phyloP scores from a whole-genome alignment of 2,329 filamentous ascomycete genomes.

The Alternaria consortialis region DNA sequence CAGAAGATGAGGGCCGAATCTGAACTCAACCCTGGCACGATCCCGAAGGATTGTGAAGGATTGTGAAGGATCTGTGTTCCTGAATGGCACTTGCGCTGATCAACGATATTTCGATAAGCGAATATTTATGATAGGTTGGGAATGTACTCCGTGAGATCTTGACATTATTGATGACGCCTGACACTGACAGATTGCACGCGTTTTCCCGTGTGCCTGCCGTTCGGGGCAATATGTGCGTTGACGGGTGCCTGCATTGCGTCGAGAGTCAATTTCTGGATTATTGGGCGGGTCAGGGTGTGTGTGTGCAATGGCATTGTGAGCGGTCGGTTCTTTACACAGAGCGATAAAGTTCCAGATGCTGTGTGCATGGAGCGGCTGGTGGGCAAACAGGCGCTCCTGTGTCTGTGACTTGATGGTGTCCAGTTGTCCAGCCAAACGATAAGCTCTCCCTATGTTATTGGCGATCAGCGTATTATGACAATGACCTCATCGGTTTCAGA shows the following conservation, averaged over 20 bases:
- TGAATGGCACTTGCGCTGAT: constrained; percentile 2
- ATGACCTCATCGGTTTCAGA: background rate
- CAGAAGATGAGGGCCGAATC: constrained; percentile 2
- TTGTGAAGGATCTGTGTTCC: constrained; percentile 3
- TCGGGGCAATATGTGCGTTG: constrained; percentile 1
- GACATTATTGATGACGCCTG: constrained; percentile 18
- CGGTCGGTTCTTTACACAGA: background rate
- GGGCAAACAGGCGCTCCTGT: background rate
- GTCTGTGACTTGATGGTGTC: background rate
- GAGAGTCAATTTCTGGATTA: constrained; percentile 1
- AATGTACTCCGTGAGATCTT: background rate
- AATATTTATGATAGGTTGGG: constrained; percentile 18
- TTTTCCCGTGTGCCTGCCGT: constrained; percentile 2
- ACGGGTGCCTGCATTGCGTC: constrained; percentile 18
- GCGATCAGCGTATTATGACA: constrained; percentile 9
- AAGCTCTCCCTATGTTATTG: background rate
- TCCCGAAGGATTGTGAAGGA: constrained; percentile 3
- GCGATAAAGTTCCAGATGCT: background rate
- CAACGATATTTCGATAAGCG: constrained; percentile 18
- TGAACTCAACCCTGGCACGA: background rate
- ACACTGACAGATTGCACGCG: constrained; percentile 9
- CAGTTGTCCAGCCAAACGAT: constrained; percentile 6
- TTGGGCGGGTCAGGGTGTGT: constrained; percentile 1
- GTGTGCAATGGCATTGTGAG: background rate
- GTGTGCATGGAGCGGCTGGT: background rate